These are phyloP conservation scores for Wickerhamiella slavikovae DNA, from an alignment of 805 yeast species.

Conservation along the genomic window DNA sequence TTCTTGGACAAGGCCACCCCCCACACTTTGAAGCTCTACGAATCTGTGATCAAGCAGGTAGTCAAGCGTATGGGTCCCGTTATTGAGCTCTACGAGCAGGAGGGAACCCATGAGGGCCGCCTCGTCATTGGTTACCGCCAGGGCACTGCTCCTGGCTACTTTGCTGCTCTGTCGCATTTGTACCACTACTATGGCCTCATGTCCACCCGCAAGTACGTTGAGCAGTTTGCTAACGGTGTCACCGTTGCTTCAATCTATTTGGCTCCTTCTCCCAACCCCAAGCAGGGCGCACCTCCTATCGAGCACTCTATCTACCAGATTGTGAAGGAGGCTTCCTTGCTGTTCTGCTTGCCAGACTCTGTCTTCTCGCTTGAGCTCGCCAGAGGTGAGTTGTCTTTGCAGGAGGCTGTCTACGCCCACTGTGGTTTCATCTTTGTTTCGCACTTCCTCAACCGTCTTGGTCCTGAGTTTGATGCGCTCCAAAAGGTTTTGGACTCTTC, in stretches of 20 bases:
- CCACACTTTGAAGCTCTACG: constrained; percentile 62
- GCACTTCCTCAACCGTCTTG: constrained; percentile 84
- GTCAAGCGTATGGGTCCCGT: constrained; percentile 73
- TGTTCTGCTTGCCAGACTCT: constrained; percentile 80
- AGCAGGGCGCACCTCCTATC: constrained; percentile 23
- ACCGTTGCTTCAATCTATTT: constrained; percentile 77
- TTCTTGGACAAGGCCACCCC: constrained; percentile 59
- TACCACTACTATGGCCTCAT: constrained; percentile 75
- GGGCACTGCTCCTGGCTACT: constrained; percentile 67
- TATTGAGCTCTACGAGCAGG: constrained; percentile 65
- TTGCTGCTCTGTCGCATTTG: constrained; percentile 66
- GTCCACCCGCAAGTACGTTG: constrained; percentile 79
- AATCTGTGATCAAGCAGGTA: constrained; percentile 50
- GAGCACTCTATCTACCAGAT: constrained; percentile 75
- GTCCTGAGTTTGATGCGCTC: constrained; percentile 67
- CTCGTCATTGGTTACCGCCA: constrained; percentile 76
- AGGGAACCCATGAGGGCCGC: constrained; percentile 65
- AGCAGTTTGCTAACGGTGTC: constrained; percentile 76
- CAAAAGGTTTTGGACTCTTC: constrained; percentile 40
- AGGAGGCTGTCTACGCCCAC: constrained; percentile 88
- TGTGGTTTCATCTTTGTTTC: constrained; percentile 82
- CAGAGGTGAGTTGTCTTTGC: constrained; percentile 63
- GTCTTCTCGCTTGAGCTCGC: constrained; percentile 57
- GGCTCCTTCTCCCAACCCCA: constrained; percentile 22
- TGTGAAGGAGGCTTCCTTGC: constrained; percentile 78